A percentile compares a stretch with the other conserved stretches of the same genome.
Conservation (phyloP, 176 grass and related monocot species). For the bread wheat (Triticum aestivum) region IWGSC_CS_RefSeq_v2.1 NC_057796.1:105093225-105093724, state of each 20-base stretch:
- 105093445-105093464: conserved; percentile 61
- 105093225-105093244: neutral
- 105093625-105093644: neutral
- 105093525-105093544: neutral
- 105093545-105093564: neutral
- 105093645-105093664: neutral
- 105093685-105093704: neutral
- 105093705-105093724: neutral
- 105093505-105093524: conserved; percentile 6
- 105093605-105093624: neutral
- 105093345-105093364: conserved; percentile 71
- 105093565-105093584: conserved; percentile 1
- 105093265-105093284: conserved; percentile 51
- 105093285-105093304: conserved; percentile 57
- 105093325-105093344: conserved; percentile 47
- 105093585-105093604: conserved; percentile 9
- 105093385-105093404: conserved; percentile 67
- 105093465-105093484: conserved; percentile 43
- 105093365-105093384: conserved; percentile 82
- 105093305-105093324: conserved; percentile 53
- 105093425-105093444: conserved; percentile 74
- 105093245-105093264: conserved; percentile 1
- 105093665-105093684: neutral
- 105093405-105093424: conserved; percentile 63
- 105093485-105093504: conserved; percentile 27